Base-by-base conservation (phyloP, 768 basidiomycete species). In the Punctularia strigosozonata region DNA sequence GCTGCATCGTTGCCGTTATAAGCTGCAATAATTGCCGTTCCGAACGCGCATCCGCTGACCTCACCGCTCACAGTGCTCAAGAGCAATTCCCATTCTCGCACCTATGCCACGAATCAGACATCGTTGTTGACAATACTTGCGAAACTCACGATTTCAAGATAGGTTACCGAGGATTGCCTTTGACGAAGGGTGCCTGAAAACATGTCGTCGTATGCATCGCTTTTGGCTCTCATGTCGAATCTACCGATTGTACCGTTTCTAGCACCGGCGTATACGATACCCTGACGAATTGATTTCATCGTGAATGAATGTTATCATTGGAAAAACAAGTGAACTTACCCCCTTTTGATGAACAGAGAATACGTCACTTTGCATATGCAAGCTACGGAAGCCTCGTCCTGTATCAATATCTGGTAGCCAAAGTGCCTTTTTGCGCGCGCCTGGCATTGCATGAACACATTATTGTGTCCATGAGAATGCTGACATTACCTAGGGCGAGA, bases 301-400 rank as follows among this genome's bases (percentile, higher is more conserved):
- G 28, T 20, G 8, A 19, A 19, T 30, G 5, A 22, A 31, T 4
- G 41, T 22, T 15, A 18, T 17, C 20, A 6, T 8, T 19, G 18
- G 19, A 14, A 38, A 19, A 6, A 20, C 0, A 5, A 26, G 23
- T 6, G 6, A 6, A 49, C 63, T 4, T 30, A 79, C 80, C 37
- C 67, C 56, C 34, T 62, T 52, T 47, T 75, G 75, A 34, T 62
- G 52, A n/a, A 81, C 56, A 3, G 79, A 55, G 45, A 84, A 73
- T 0, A 81, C 74, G 47, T 82, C 80, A 38, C 78, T 80, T 15
- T 62, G 46, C 3, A 78, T 80, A 20, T 63, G 54, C 7, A 83
- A 51, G 42, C 56, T 48, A 38, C 60, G 57, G 2, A 68, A 49
- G 12, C 57, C 55, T 2, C 46, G 42, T 22, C 60, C 48, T 2